phyloP scores from a whole-genome alignment of 2,329 filamentous ascomycete genomes.

The Escovopsis sp. region DNA sequence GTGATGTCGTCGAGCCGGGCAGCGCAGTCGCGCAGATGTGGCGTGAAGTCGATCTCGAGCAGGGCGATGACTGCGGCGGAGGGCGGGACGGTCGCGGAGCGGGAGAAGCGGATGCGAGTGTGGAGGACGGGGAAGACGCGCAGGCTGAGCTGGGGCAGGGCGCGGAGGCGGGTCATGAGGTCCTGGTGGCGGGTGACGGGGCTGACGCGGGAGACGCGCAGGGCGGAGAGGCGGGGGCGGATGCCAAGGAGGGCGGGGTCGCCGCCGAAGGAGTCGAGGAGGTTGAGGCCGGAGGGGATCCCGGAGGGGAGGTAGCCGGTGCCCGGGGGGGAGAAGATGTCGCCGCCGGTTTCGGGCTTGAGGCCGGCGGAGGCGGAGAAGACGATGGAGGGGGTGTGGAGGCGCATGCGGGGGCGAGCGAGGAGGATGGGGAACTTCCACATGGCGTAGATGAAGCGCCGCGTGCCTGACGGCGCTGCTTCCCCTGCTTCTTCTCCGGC shows the following conservation, averaged over 20 bases:
- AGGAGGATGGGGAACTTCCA: conserved; percentile 48
- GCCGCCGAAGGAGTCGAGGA: conserved; percentile 57
- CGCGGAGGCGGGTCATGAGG: conserved; percentile 46
- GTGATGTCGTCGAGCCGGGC: conserved; percentile 44
- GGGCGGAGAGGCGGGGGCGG: conserved; percentile 53
- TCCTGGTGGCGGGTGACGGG: conserved; percentile 50
- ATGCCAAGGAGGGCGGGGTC: conserved; percentile 48
- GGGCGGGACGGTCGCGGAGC: conserved; percentile 41
- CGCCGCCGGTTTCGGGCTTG: conserved; percentile 27
- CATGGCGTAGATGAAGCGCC: conserved; percentile 33
- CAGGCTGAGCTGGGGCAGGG: conserved; percentile 45
- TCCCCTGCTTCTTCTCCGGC: too few species aligned
- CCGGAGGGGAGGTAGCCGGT: conserved; percentile 56
- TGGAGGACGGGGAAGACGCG: conserved; percentile 55
- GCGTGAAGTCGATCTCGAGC: conserved; percentile 59
- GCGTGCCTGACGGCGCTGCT: conserved; percentile 1
- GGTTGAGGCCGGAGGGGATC: conserved; percentile 54
- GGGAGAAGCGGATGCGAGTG: conserved; percentile 56
- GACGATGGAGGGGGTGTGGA: conserved; percentile 50
- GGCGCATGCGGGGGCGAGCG: conserved; percentile 43
- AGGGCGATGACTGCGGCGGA: conserved; percentile 51
- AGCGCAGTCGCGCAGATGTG: conserved; percentile 47
- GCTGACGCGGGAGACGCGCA: conserved; percentile 59
- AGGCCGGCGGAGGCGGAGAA: conserved; percentile 48
- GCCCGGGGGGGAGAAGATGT: conserved; percentile 13